Base-by-base conservation (phyloP, 208 protist genomes). In the Acanthamoeba triangularis region DNA sequence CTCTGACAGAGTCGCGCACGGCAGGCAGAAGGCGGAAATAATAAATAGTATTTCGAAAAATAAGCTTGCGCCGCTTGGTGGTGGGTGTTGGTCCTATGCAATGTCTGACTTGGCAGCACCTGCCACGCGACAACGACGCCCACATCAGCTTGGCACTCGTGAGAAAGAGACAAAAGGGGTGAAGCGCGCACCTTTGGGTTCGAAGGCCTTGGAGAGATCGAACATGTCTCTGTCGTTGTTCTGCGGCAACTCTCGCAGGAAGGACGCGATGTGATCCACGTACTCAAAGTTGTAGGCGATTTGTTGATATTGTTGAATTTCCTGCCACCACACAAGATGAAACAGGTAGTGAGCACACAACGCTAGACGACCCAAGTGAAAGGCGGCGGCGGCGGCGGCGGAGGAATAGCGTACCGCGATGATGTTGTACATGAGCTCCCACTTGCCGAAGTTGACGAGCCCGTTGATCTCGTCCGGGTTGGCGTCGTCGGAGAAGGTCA, bases 401-500 rank as follows among this genome's bases (percentile, higher is more conserved):
- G 44, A 16, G 74, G 11, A 44, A 23, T 8, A 84, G 74, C 82
- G 47, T 84, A 88, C 80, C 80, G 80, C 63, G 25, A 96, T 96
- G 61, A 95, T 76, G 49, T 95, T 95, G 69, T 90, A 95, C 76
- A 90, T 85, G 20, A 94, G 35, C 33, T 78, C 56, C 35, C 67
- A 80, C 78, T 96, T 96, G 95, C 67, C 35, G 10, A 96, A 93
- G 94, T 97, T 96, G 80, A 97, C 67, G n/a, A 96, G 88, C 5
- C 90, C 96, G 63, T 96, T 92, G 54, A 95, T 91, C 23, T 90
- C 37, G 94, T 97, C 96, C 30, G 95, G 96, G 52, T 97, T 97
- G 85, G 85, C 96, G 76, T 97, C 96, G 16, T 96, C 96, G 44
- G 95, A 76, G 69, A 97, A 96, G 49, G 91, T 96, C 23, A 96